A percentile compares a stretch with the other conserved stretches of the same genome.
phyloP scores from a whole-genome alignment of 2,329 filamentous ascomycete genomes.

The Calcarisporium arbuscula region DNA sequence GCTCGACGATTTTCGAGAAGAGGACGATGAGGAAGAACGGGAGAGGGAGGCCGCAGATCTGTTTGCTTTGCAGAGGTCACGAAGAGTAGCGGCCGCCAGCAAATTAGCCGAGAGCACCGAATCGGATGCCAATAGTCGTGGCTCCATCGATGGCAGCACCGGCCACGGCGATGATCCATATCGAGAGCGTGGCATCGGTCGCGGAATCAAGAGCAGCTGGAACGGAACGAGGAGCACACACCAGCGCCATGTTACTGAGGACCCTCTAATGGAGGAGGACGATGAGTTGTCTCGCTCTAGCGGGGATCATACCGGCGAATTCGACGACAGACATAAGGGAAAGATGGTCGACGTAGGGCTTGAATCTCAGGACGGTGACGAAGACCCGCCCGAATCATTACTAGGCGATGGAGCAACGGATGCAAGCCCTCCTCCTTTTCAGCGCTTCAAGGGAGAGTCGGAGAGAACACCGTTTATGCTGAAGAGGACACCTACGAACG shows the following conservation, averaged over 20 bases:
- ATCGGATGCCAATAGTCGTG: constrained; percentile 49
- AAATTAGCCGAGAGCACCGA: constrained; percentile 81
- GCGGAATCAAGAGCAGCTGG: constrained; percentile 60
- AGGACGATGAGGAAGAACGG: constrained; percentile 87
- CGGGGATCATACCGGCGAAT: constrained; percentile 22
- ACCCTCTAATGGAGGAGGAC: constrained; percentile 33
- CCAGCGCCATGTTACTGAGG: constrained; percentile 18
- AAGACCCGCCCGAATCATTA: constrained; percentile 54
- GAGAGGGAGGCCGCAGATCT: constrained; percentile 90
- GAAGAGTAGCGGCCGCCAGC: constrained; percentile 79
- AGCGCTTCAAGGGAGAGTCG: constrained; percentile 44
- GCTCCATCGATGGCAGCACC: constrained; percentile 27
- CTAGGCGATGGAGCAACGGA: constrained; percentile 47
- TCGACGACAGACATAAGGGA: constrained; percentile 37
- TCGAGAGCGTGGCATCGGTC: constrained; percentile 39
- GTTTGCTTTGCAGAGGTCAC: constrained; percentile 83
- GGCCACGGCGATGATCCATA: constrained; percentile 25
- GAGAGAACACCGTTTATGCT: constrained; percentile 32
- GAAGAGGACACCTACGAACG: constrained; percentile 36
- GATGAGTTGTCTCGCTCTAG: constrained; percentile 33
- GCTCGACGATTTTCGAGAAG: constrained; percentile 83
- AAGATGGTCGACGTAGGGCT: constrained; percentile 86
- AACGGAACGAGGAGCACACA: constrained; percentile 44
- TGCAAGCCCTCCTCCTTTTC: constrained; percentile 54
- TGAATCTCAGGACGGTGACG: constrained; percentile 55